Evolutionary conservation across 352 stramenopile species (phyloP).

Genomic region (Bremia lactucae): DNA sequence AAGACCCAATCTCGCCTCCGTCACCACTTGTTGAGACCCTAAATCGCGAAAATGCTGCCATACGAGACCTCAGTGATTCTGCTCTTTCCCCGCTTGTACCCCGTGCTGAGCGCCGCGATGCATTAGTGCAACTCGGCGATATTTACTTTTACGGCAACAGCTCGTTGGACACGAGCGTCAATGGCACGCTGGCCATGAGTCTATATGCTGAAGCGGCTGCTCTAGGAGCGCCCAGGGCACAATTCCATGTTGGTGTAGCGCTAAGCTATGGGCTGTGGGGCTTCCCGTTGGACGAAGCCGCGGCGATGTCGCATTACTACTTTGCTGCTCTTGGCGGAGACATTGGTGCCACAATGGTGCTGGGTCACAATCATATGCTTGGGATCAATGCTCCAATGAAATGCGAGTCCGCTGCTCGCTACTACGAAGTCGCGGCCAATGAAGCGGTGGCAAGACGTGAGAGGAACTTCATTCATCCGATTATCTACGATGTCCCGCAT

Average conservation of each 20-base stretch:
- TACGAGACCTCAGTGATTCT: slow-evolving; percentile 33
- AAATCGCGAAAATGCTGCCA: slow-evolving; percentile 16
- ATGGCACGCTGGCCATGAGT: slow-evolving; percentile 58
- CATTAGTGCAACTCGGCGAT: slow-evolving; percentile 58
- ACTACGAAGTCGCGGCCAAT: slow-evolving; percentile 85
- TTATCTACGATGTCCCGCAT: slow-evolving; percentile 61
- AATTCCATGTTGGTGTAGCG: slow-evolving; percentile 82
- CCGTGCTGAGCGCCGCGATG: slow-evolving; percentile 27
- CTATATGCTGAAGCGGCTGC: slow-evolving; percentile 53
- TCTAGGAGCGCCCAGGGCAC: slow-evolving; percentile 47
- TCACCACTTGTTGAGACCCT: slow-evolving; percentile 19
- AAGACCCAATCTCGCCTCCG: slow-evolving; percentile 16
- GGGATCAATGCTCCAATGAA: slow-evolving; percentile 64
- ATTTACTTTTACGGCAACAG: slow-evolving; percentile 75
- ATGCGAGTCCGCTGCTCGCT: slow-evolving; percentile 76
- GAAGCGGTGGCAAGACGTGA: slow-evolving; percentile 57
- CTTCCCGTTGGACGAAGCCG: slow-evolving; percentile 44
- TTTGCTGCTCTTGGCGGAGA: slow-evolving; percentile 68
- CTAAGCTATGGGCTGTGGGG: slow-evolving; percentile 77
- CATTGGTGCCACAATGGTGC: slow-evolving; percentile 53
- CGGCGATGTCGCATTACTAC: slow-evolving; percentile 74
- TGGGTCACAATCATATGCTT: slow-evolving; percentile 71
- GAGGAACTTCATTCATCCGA: slow-evolving; percentile 37
- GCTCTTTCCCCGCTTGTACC: slow-evolving; percentile 25
- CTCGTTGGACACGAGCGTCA: slow-evolving; percentile 44